These are phyloP conservation scores for Podila horticola DNA, from an alignment of 192 early-diverging fungal species.

Conservation along the genomic window DNA sequence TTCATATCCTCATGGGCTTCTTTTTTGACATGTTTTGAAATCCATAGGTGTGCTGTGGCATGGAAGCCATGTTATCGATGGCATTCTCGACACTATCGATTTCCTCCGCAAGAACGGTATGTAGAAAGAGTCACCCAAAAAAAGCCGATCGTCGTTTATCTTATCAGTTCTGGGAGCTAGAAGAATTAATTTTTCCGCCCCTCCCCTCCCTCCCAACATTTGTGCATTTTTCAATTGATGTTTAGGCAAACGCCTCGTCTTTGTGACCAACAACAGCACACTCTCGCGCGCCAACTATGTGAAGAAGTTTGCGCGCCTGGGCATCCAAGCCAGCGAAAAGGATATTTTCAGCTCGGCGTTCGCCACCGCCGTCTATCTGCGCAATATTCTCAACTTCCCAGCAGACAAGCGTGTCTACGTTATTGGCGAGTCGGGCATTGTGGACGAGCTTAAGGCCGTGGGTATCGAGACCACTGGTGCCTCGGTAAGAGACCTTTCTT, in stretches of 20 bases:
- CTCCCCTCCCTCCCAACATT: background rate
- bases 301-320: constrained; percentile 84
- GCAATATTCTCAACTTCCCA: constrained; percentile 85
- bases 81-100: constrained; percentile 77
- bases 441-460: constrained; percentile 82
- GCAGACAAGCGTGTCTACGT: constrained; percentile 91
- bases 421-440: constrained; percentile 89
- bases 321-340: constrained; percentile 83
- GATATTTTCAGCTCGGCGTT: constrained; percentile 95
- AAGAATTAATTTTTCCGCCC: background rate
- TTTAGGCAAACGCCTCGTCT: constrained; percentile 88
- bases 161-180: background rate
- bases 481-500: constrained; percentile 12
- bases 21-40: background rate
- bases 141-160: background rate
- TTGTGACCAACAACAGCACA: constrained; percentile 98
- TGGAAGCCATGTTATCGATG: constrained; percentile 72
- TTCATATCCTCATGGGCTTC: background rate
- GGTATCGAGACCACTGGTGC: constrained; percentile 69
- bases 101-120: constrained; percentile 74
- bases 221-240: background rate
- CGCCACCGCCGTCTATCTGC: constrained; percentile 93
- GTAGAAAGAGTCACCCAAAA: background rate
- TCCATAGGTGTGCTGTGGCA: constrained; percentile 91
- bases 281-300: constrained; percentile 85